Evolutionary conservation across 192 early-diverging fungal species (phyloP), one percentile per base, ranked within the genome.

Genomic region (Linnemannia zychae): DNA sequence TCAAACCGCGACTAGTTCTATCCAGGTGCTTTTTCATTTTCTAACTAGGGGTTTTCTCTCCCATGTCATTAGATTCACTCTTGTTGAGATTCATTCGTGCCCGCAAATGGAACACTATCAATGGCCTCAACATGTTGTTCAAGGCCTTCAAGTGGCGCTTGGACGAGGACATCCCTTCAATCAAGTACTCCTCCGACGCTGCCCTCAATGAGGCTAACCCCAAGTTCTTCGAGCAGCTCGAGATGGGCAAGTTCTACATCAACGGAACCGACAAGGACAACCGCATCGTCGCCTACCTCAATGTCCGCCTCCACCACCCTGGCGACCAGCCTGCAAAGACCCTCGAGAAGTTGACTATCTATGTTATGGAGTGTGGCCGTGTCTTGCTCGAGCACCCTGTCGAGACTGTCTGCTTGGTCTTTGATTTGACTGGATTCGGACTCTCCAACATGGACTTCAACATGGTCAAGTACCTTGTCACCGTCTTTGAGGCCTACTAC

Each of bases 401-500:
- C 24, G 94, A 95, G 82, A 90, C 84, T 13, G 84, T 74, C 34
- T 80, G 74, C 38, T 65, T 87, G 63, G 49, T 87, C 16, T 87
- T 81, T 72, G 76, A 87, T 67, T 76, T 87, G 69, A 52, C 68
- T 40, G 78, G 70, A 48, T 86, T 80, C 28, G 71, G 57, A 67
- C 31, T 81, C 22, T 24, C 60, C 28, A 87, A 87, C 74, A 74
- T 87, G 84, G 84, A 87, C 60, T 81, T 77, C 9, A 71, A 71
- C 46, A 37, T 74, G 49, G 90, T 96, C 75, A 93, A 93, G 81
- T 95, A 95, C 72, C 90, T 97, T 20, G 74, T 96, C 48, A 85
- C 87, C 66, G 93, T 91, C 86, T 92, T 98, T 71, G 94, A 97
- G 85, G 92, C 94, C 67, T 96, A 96, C 86, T 98, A 98, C 81